Conservation (phyloP, 192 early-diverging fungal genomes). For the Coemansia sp. region DNA sequence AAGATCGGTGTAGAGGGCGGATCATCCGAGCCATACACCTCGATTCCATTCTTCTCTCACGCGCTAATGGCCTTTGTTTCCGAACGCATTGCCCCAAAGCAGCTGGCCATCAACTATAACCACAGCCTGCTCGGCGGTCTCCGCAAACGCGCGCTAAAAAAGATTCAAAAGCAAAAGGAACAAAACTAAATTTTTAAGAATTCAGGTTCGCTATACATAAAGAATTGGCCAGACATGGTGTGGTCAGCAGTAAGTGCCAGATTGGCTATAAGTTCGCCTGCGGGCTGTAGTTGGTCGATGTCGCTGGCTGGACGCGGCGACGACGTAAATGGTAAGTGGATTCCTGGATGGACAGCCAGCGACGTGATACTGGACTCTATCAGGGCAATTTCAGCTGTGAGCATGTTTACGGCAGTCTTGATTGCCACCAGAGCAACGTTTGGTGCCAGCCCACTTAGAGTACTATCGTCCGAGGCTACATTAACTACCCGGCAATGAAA, state of each 20-base stretch:
- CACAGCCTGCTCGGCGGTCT: conserved; percentile 34
- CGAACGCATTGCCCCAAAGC: conserved; percentile 38
- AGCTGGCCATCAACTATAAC: conserved; percentile 44
- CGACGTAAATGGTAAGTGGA: conserved; percentile 4
- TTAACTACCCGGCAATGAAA: conserved; percentile 14
- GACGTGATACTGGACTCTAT: conserved; percentile 25
- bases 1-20: conserved; percentile 71
- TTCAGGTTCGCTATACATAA: conserved; percentile 34
- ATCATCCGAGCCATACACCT: conserved; percentile 57
- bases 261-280: conserved; percentile 29
- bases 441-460: conserved; percentile 9
- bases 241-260: conserved; percentile 30
- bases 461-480: conserved; percentile 25
- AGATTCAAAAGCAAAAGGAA: conserved; percentile 29
- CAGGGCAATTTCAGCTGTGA: conserved; percentile 33
- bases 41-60: conserved; percentile 45
- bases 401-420: conserved; percentile 40
- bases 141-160: conserved; percentile 50
- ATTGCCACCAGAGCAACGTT: conserved; percentile 27
- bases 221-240: conserved; percentile 27
- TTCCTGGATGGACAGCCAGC: conserved; percentile 29
- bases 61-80: conserved; percentile 42
- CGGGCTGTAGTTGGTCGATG: conserved; percentile 14
- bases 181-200: conserved; percentile 11
- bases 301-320: neutral